Evolutionary conservation across 1,284 basidiomycete species (phyloP), one percentile per base, ranked within the genome.

Genomic region (Lentinula novae-zelandiae): DNA sequence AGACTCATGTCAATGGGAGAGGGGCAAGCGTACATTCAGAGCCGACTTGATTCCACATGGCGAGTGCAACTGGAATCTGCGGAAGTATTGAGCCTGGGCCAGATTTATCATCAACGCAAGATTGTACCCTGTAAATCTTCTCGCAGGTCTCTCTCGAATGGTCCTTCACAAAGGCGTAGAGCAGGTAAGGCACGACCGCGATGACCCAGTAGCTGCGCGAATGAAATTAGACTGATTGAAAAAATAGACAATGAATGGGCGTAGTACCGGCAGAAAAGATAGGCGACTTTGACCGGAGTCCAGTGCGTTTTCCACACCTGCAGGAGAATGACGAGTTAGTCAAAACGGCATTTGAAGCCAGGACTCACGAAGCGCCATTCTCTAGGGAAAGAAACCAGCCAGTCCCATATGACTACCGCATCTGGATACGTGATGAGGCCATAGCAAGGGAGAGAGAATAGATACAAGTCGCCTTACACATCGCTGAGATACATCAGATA

Each of bases 21-120:
- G 51, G 44, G 20, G 17, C 15, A 48, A 36, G 73, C 78, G 57
- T 66, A 86, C 86, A 83, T 76, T 92, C 87, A 50, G 89, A 88
- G 50, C 86, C 85, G 58, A 90, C 87, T 80, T 92, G 90, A 67
- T 92, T 92, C 89, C 89, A 92, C 83, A 90, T 87, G 33, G 89
- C 89, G 54, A 91, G 78, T 9, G 84, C 84, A 53, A 91, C 89
- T 3, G 89, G 89, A 57, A 89, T 83, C 88, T 90, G 64, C 49
- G 44, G 53, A 27, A 50, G 50, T 20, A 55, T 60, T 57, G 40
- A 57, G 62, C 5, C 7, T 34, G 38, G 53, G 36, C 46, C 59
- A 27, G 1, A 57, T 59, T 63, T 58, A 57, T 46, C 9, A 3
- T 12, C 6, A 61, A 57, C 60, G 53, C 5, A 13, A 57, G 42